phyloP scores from a whole-genome alignment of 768 basidiomycete genomes.

The Termitomyces sp. region DNA sequence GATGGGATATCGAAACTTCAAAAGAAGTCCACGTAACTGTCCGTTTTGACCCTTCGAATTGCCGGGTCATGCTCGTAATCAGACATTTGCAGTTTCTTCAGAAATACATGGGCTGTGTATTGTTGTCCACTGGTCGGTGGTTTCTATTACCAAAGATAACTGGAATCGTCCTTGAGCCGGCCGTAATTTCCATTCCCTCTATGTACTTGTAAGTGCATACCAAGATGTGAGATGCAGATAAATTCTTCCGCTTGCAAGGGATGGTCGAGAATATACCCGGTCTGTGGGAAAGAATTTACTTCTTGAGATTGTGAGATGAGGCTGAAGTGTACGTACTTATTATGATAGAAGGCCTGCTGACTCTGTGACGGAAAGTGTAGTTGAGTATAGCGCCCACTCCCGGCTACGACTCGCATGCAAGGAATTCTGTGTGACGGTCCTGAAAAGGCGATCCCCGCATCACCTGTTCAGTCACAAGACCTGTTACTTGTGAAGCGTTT shows the following conservation, averaged over 20 bases:
- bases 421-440: not conserved
- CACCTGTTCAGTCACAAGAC: not conserved
- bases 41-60: not conserved
- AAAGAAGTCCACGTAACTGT: not conserved
- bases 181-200: no score
- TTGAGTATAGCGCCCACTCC: not conserved
- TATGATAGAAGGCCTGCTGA: slow-evolving; percentile 1
- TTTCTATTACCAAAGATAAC: no score
- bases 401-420: not conserved
- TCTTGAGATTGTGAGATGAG: not conserved
- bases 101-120: not conserved
- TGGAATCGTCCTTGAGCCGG: no score
- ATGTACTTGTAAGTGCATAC: not conserved
- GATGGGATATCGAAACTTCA: not conserved
- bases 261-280: not conserved
- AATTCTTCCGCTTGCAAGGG: no score
- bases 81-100: not conserved
- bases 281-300: not conserved
- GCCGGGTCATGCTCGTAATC: not conserved
- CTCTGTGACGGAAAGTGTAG: not conserved
- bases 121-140: not conserved
- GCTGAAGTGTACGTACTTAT: no score
- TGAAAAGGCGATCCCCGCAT: not conserved
- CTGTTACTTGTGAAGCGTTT: not conserved
- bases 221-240: no score